Evolutionary conservation across 768 basidiomycete genomes (phyloP).

Genomic region (Tricholoma saponaceum): DNA sequence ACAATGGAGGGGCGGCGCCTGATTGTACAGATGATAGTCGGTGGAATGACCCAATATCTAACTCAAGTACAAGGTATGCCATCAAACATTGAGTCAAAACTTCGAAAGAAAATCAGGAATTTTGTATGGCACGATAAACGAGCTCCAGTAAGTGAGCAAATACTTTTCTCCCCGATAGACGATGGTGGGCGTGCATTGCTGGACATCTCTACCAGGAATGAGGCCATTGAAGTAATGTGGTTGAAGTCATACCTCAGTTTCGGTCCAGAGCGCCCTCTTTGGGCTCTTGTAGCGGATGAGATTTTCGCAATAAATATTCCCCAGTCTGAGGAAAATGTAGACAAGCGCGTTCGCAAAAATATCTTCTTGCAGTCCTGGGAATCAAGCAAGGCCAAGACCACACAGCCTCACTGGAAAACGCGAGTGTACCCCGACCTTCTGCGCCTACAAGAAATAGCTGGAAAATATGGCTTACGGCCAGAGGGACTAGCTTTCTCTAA

Average conservation of each 20-base stretch:
- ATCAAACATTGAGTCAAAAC: slow-evolving; percentile 9
- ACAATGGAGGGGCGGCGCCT: slow-evolving; percentile 22
- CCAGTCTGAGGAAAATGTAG: slow-evolving; percentile 2
- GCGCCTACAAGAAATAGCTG: slow-evolving; percentile 12
- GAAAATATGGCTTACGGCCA: slow-evolving; percentile 13
- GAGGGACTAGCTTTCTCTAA: slow-evolving; percentile 10
- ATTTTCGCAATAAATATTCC: slow-evolving; percentile 9
- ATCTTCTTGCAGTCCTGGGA: slow-evolving; percentile 26
- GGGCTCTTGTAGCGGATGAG: slow-evolving; percentile 25
- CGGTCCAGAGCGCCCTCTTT: slow-evolving; percentile 15
- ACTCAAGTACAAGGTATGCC: slow-evolving; percentile 36
- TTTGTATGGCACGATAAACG: slow-evolving; percentile 23
- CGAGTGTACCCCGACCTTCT: slow-evolving; percentile 2
- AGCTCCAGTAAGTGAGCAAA: slow-evolving; percentile 15
- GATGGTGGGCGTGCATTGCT: slow-evolving; percentile 23
- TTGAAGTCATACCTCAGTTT: slow-evolving; percentile 19
- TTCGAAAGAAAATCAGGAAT: slow-evolving; percentile 15
- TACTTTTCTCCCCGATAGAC: slow-evolving; percentile 8
- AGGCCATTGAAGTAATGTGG: slow-evolving; percentile 22
- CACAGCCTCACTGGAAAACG: no score
- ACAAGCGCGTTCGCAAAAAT: slow-evolving; percentile 6
- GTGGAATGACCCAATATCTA: slow-evolving; percentile 30
- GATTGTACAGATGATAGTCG: slow-evolving; percentile 23
- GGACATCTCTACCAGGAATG: slow-evolving; percentile 20
- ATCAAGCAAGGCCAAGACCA: neutral